Evolutionary conservation across 345 rosid genomes (phyloP), one percentile per base, ranked within the genome.

Genomic region (Mercurialis annua): DNA sequence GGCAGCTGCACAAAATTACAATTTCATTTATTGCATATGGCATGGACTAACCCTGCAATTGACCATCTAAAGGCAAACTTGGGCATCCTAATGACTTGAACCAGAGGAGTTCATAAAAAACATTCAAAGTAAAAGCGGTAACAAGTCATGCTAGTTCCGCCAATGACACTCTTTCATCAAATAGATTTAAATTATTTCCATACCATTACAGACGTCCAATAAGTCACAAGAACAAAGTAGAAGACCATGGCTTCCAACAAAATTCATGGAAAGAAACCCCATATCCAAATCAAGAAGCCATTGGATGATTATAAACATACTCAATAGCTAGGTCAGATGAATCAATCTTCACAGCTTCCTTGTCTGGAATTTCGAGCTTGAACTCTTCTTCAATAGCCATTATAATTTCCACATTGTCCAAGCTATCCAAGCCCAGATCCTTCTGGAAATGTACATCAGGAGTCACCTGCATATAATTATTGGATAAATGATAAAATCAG

Each of bases 341-440:
- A 66, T 91, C 96, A 5, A 94, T 89, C 83, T 82, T 91, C 44
- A 85, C 95, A 30, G 99, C 99, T 86, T 94, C 99, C 78, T 81
- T 84, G 81, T 94, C 97, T 0, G 97, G 98, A 24, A 94, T 94
- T 70, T 91, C 96, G 49, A 91, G 87, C 83, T 91, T 94, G 81
- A 94, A 94, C 70, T 94, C 99, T 74, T 91, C 99, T 78, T 94
- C 97, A 15, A 94, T 77, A 31, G 93, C 99, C 99, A 94, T 86
- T 40, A 94, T 90, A 51, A 92, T 87, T 87, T 92, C 98, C 74
- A 92, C 92, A 14, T 65, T 90, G 86, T 92, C 98, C 85, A 92
- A 79, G 81, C 98, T 89, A 76, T 92, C 96, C 81, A 89, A 79
- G 3, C 95, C 93, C 76, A 91, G 50, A 82, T 91, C 96, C 48